Evolutionary conservation across 2,329 filamentous ascomycete species (phyloP).

Genomic region (Colletotrichum liaoningense): DNA sequence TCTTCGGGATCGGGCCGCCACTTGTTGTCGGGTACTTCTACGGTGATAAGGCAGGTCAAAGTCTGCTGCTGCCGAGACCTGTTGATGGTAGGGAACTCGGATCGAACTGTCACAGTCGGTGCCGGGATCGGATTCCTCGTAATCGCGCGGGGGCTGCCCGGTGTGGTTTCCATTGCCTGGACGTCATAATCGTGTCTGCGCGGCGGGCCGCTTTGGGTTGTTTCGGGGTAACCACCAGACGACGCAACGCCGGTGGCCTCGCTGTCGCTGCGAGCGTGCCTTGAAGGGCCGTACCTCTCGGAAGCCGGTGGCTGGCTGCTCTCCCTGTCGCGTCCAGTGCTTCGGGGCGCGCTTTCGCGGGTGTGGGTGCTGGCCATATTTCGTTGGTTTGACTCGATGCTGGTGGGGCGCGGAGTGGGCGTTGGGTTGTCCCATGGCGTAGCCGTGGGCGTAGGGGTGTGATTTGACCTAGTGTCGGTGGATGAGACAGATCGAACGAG

Average conservation of each 20-base stretch:
- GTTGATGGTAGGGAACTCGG: slow-evolving; percentile 95
- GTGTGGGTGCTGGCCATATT: slow-evolving; percentile 46
- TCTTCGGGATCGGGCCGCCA: slow-evolving; percentile 91
- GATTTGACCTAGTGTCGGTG: slow-evolving; percentile 68
- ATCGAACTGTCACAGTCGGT: slow-evolving; percentile 92
- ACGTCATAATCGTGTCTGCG: slow-evolving; percentile 94
- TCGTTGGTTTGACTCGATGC: slow-evolving; percentile 55
- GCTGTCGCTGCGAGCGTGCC: slow-evolving; percentile 82
- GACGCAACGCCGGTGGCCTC: slow-evolving; percentile 79
- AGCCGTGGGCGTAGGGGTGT: slow-evolving; percentile 69
- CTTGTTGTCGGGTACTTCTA: slow-evolving; percentile 93
- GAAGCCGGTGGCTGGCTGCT: slow-evolving; percentile 59
- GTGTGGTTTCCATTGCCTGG: slow-evolving; percentile 91
- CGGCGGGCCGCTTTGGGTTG: slow-evolving; percentile 74
- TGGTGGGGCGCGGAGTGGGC: slow-evolving; percentile 65
- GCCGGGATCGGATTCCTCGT: slow-evolving; percentile 89
- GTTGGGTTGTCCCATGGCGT: slow-evolving; percentile 75
- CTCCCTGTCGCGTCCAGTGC: slow-evolving; percentile 54
- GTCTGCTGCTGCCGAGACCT: slow-evolving; percentile 94
- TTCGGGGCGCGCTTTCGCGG: slow-evolving; percentile 52
- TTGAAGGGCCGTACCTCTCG: slow-evolving; percentile 58
- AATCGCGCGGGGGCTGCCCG: slow-evolving; percentile 78
- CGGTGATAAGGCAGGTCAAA: slow-evolving; percentile 90
- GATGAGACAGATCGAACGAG: slow-evolving; percentile 86
- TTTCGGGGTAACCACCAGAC: slow-evolving; percentile 83